Evolutionary conservation across 805 yeast genomes (phyloP), one percentile per base, ranked within the genome.

Genomic region (Debaryomyces prosopidis): DNA sequence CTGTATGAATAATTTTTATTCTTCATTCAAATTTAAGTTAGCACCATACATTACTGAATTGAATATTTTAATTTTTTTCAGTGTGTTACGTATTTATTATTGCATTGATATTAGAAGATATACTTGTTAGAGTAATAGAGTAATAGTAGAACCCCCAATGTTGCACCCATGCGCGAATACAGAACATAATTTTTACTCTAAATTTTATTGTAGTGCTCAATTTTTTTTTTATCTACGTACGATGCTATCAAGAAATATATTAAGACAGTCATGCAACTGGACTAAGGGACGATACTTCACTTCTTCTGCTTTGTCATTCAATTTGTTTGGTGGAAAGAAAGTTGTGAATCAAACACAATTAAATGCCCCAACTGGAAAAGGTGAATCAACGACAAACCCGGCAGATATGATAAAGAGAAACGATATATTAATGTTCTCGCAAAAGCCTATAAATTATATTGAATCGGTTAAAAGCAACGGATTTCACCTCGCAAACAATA

Each of bases 401-500:
- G 76, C 68, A 3, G 77, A 73, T 54, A 52, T 73, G 40, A 58
- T 70, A 48, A 73, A 71, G 49, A 70, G 65, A 51, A 73, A 73
- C 52, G 77, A 73, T 45, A 69, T 73, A 19, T 61, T 73, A 48
- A 60, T 68, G 66, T 68, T 60, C 53, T 66, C 76, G 2, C 65
- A 60, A 23, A 73, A 71, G 47, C 77, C 77, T 1, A 46, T 67
- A 40, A 73, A 71, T 52, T 71, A 72, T 48, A 71, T 73, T 26
- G 77, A 72, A 47, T 59, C 73, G 1, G 68, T 72, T 12, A 73
- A 81, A 19, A 52, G 60, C 5, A 77, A 84, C 54, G 84, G 89
- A 2, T 81, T 82, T 46, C 73, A 81, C 30, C 76, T 87, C 49
- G 71, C 85, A 2, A 79, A 77, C 47, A 78, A 77, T 47, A 61